Base-by-base conservation (phyloP, 2,329 filamentous ascomycete species). In the Chaetomiaceae sp. region DNA sequence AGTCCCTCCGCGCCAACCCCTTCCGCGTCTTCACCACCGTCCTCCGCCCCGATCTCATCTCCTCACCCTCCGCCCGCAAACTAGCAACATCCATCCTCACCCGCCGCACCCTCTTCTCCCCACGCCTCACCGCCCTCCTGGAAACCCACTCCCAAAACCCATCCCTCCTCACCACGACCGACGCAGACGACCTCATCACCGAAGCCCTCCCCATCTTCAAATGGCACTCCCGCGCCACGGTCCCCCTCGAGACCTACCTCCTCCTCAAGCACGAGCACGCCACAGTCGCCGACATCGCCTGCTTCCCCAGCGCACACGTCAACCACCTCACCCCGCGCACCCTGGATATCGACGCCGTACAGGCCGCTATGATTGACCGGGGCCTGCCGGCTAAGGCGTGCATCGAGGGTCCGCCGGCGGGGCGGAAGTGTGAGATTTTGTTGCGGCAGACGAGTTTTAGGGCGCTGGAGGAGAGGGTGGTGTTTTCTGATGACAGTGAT, bases 381-480 rank as follows among this genome's bases (percentile, higher is more conserved):
- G 70, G 70, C 0, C 65, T 80, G 48, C 58, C 66, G 1, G 70
- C 67, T 0, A 80, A 80, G 53, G 69, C 73, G 0, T 63, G 68
- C 0, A 76, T 80, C 16, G 77, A 80, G 51, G 77, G 77, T 0
- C 76, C 77, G 0, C 76, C 76, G 0, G 35, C 10, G 4, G 49
- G 54, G 2, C 63, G 74, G 3, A 48, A 54, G 1, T 76, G 69
- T 23, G 70, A 70, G 0, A 74, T 79, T 5, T 65, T 79, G 1
- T 62, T 79, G 7, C 68, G 76, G 0, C 77, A 79, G 53, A 79
- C 77, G 0, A 80, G 77, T 50, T 79, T 80, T 51, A 62, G 73
- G 2, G 76, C 76, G 0, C 58, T 78, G 0, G 70, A 77, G 45
- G 76, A 79, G 56, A 62, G 62, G 0, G 70, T 78, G 3, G 61